Conservation (phyloP, 1,284 basidiomycete species). For the Melampsora larici-populina region DNA sequence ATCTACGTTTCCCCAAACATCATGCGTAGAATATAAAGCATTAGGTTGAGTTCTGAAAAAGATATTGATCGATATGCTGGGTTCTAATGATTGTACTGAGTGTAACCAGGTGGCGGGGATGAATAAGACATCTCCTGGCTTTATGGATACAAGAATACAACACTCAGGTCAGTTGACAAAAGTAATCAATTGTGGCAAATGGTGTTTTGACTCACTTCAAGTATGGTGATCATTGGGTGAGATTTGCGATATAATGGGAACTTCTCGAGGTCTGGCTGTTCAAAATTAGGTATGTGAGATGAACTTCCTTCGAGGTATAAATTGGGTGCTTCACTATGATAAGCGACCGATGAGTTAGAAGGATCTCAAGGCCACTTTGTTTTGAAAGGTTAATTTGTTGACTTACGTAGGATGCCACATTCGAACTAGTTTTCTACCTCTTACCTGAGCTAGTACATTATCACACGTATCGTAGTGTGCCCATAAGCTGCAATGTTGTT, state of each 20-base stretch:
- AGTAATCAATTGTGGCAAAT: background rate
- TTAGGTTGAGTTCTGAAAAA: slow-evolving; percentile 30
- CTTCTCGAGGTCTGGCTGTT: slow-evolving; percentile 33
- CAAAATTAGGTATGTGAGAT: slow-evolving; percentile 33
- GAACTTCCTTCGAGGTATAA: slow-evolving; percentile 41
- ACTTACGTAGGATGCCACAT: slow-evolving; percentile 41
- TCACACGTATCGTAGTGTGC: slow-evolving; percentile 43
- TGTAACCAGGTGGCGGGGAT: slow-evolving; percentile 42
- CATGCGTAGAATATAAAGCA: slow-evolving; percentile 6
- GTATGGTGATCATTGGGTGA: slow-evolving; percentile 20
- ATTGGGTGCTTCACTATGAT: slow-evolving; percentile 25
- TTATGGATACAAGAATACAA: background rate
- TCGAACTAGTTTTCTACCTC: slow-evolving; percentile 31
- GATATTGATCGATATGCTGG: slow-evolving; percentile 37
- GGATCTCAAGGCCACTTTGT: too few relatives aligned
- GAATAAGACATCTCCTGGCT: slow-evolving; percentile 40
- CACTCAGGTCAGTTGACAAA: background rate
- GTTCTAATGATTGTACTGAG: slow-evolving; percentile 33
- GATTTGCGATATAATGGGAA: slow-evolving; percentile 42
- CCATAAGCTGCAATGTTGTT: slow-evolving; percentile 23
- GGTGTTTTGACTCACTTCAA: slow-evolving; percentile 26
- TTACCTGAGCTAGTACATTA: slow-evolving; percentile 39
- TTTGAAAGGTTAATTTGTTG: background rate
- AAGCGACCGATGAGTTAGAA: too few relatives aligned
- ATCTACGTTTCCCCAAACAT: slow-evolving; percentile 42